Base-by-base conservation (phyloP, 2,329 filamentous ascomycete species). In the Botrytis galanthina region DNA sequence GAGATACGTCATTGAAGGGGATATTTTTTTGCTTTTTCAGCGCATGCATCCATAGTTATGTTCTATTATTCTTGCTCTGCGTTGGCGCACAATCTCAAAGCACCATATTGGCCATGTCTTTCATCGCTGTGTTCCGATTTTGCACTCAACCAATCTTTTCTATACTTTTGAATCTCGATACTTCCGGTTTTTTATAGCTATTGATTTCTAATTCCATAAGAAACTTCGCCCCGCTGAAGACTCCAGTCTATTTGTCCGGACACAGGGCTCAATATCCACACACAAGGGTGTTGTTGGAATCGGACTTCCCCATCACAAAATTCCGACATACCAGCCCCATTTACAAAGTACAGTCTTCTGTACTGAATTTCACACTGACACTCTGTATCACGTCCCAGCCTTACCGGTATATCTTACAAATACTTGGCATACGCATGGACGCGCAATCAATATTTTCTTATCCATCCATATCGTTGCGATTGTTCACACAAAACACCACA, bases 271-370 rank as follows among this genome's bases (percentile, higher is more conserved):
- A 39, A 32, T n/a, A 20, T 14, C 32, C 32, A 42, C 57, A 71
- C 32, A 26, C 35, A 29, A 63, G 42, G 26, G 14, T 35, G 46
- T 37, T 9, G 44, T 62, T 35, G 16, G 14, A 63, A 32, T 63
- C 69, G 69, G 69, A 71, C 69, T 71, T 71, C 69, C 69, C 69
- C 69, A 71, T 22, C 10, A 61, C n/a, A 35, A 63, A 71, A 26
- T 29, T 29, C 69, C 69, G 57, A 44, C 26, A 48, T 32, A 32
- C 48, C 29, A 51, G 39, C 42, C 42, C 39, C 32, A n/a, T 48
- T 42, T 10, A 39, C 26, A 51, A 7, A 51, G 48, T 51, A 51
- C 29, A 26, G 18, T 48, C 16, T 16, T 12, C 42, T 29, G 22
- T 44, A 37, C n/a, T 32, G 1, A 26, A 14, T 32, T 26, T 4